phyloP scores from a whole-genome alignment of 352 stramenopile genomes.

The Elongisporangium senticosum region DNA sequence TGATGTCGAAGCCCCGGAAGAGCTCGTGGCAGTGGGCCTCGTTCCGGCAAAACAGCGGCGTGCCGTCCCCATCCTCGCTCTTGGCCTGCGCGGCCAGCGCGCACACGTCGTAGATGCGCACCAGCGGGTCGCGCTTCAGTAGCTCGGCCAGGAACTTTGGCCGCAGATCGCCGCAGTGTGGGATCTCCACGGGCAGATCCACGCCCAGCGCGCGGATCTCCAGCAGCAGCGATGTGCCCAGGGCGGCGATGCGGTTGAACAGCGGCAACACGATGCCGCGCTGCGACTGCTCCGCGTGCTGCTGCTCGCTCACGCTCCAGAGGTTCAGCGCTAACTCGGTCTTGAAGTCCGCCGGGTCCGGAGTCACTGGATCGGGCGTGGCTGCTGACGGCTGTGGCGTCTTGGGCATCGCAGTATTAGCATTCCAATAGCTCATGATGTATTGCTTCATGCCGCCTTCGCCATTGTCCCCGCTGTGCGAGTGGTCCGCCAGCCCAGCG shows the following conservation, averaged over 20 bases:
- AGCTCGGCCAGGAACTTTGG: slow-evolving; percentile 25
- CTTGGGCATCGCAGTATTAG: not conserved
- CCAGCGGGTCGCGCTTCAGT: slow-evolving; percentile 15
- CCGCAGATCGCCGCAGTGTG: slow-evolving; percentile 44
- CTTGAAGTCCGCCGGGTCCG: not conserved
- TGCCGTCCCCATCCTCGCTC: slow-evolving; percentile 15
- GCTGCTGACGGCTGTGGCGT: not conserved
- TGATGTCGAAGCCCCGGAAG: slow-evolving; percentile 49
- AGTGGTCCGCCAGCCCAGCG: not conserved
- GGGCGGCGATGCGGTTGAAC: slow-evolving; percentile 20
- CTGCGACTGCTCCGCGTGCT: not conserved
- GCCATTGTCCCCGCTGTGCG: not conserved
- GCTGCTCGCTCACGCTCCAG: not conserved
- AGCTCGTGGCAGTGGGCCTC: slow-evolving; percentile 29
- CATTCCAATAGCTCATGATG: not conserved
- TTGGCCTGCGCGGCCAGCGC: slow-evolving; percentile 12
- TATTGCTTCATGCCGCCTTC: not conserved
- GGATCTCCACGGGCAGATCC: slow-evolving; percentile 30
- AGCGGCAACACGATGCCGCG: slow-evolving; percentile 24
- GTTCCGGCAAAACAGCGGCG: slow-evolving; percentile 35
- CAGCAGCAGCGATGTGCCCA: slow-evolving; percentile 22
- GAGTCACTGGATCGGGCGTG: not conserved
- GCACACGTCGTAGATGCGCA: slow-evolving; percentile 23
- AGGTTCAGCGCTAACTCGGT: not conserved
- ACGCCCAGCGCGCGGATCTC: slow-evolving; percentile 21